Evolutionary conservation across 2,329 filamentous ascomycete species (phyloP), one percentile per base, ranked within the genome.

Genomic region (Aspergillus eucalypticola): DNA sequence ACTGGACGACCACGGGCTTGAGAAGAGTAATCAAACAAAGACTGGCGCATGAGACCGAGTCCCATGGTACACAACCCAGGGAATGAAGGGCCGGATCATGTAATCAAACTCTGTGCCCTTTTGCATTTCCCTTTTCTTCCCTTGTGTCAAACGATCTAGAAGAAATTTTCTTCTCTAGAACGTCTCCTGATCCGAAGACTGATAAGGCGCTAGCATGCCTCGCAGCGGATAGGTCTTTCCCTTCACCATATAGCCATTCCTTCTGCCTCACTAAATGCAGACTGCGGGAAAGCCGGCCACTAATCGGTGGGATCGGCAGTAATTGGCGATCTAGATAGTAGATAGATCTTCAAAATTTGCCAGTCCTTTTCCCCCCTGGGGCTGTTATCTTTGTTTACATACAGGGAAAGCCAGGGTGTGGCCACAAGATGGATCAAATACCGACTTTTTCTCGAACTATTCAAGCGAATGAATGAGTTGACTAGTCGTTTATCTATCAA

Each of bases 281-380:
- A 32, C 25, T 50, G 46, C 46, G 46, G 46, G 46, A 50, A 29
- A 10, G 46, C 46, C 46, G 46, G 46, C 46, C 46, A 29, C 46
- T 50, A 50, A 29, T 50, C 23, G 13, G 25, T 29, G 46, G 25
- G 46, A 50, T 50, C 46, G 25, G 46, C 46, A 50, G 25, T 50
- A 10, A 50, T 32, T 29, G 46, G 25, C 32, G 46, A 50, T 50
- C 46, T 50, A 50, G 46, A 50, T 50, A 50, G 46, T 50, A 50
- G 46, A 29, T 44, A 32, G 46, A 29, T 50, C 46, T 15, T 29
- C 46, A 17, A 35, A 10, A 8, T n/a, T 50, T n/a, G 25, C n/a
- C 25, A n/a, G 46, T 50, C 29, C 32, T 8, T 11, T 27, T 7
- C 25, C 10, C 19, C 41, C 41, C 25, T 27, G 32, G 32, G 32